Evolutionary conservation across 2,329 filamentous ascomycete genomes (phyloP).

Genomic region (Bisporella sp.): DNA sequence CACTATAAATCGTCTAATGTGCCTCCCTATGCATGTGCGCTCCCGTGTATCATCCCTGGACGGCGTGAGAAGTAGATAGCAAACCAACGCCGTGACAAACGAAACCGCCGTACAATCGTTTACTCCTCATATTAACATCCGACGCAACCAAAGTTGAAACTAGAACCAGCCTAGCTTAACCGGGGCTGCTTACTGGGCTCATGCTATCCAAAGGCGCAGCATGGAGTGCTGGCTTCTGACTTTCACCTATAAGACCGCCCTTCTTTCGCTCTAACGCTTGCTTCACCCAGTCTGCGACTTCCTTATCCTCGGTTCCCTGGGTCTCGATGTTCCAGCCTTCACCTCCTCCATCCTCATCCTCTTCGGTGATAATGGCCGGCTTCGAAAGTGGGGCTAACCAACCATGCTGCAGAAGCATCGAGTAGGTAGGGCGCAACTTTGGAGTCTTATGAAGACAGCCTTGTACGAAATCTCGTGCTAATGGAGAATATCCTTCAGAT

Average conservation of each 20-base stretch:
- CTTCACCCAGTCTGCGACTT: slow-evolving; percentile 83
- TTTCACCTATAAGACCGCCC: slow-evolving; percentile 45
- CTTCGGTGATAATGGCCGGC: slow-evolving; percentile 66
- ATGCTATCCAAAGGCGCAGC: slow-evolving; percentile 70
- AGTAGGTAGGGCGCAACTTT: slow-evolving; percentile 87
- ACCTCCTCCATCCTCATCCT: slow-evolving; percentile 46
- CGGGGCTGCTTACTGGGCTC: not conserved
- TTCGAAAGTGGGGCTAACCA: slow-evolving; percentile 77
- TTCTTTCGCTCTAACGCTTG: slow-evolving; percentile 60
- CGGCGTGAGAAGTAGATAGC: no score
- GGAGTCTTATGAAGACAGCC: slow-evolving; percentile 91
- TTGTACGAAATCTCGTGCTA: slow-evolving; percentile 78
- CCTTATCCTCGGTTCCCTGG: slow-evolving; percentile 53
- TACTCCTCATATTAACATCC: no score
- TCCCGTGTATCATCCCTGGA: no score
- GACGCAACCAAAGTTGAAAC: no score
- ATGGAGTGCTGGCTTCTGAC: slow-evolving; percentile 74
- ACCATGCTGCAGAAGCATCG: slow-evolving; percentile 79
- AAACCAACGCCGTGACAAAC: no score
- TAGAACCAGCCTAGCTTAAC: no score
- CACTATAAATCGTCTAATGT: no score
- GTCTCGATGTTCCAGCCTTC: slow-evolving; percentile 20
- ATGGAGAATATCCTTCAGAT: slow-evolving; percentile 66
- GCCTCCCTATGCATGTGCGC: no score
- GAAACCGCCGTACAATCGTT: no score